A percentile compares a stretch with the other conserved stretches of the same genome.
Conservation (phyloP, 2,329 filamentous ascomycete genomes). For the Colletotrichum neosansevieriae region DNA sequence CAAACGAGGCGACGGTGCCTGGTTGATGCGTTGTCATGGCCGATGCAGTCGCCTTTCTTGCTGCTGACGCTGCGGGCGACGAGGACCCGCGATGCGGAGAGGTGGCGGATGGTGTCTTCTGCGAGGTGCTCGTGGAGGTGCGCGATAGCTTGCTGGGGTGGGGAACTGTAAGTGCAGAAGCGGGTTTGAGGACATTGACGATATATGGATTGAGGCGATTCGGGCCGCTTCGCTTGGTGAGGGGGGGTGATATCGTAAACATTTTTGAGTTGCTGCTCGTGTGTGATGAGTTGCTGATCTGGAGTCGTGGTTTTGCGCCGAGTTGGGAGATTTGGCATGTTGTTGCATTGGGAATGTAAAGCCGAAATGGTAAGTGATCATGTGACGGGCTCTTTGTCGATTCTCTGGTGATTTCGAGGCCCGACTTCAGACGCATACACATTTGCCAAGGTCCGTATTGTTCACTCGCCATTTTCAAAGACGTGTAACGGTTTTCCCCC, state of each 20-base stretch:
- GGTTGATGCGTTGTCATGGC: neutral
- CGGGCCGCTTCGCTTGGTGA: conserved; percentile 39
- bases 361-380: conserved; percentile 8
- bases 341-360: neutral
- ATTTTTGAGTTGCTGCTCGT: neutral
- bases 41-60: neutral
- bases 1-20: conserved; percentile 13
- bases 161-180: conserved; percentile 53
- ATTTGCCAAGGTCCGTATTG: too few species aligned
- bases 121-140: conserved; percentile 49
- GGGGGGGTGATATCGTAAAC: conserved; percentile 10
- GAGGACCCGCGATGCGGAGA: conserved; percentile 47
- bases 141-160: conserved; percentile 45
- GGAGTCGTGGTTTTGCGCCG: neutral
- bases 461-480: too few species aligned
- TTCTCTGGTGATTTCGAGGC: neutral
- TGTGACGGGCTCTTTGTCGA: neutral
- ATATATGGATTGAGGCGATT: conserved; percentile 51
- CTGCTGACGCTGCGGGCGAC: conserved; percentile 44
- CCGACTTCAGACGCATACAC: too few species aligned
- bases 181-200: conserved; percentile 54
- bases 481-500: too few species aligned
- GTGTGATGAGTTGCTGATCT: too few species aligned
- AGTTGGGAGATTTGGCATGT: neutral
- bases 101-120: conserved; percentile 47